Percentiles rank a stretch among this genome's conserved stretches.
Evolutionary conservation across 2,329 filamentous ascomycete genomes (phyloP).

Genomic region (Colletotrichum tropicale): DNA sequence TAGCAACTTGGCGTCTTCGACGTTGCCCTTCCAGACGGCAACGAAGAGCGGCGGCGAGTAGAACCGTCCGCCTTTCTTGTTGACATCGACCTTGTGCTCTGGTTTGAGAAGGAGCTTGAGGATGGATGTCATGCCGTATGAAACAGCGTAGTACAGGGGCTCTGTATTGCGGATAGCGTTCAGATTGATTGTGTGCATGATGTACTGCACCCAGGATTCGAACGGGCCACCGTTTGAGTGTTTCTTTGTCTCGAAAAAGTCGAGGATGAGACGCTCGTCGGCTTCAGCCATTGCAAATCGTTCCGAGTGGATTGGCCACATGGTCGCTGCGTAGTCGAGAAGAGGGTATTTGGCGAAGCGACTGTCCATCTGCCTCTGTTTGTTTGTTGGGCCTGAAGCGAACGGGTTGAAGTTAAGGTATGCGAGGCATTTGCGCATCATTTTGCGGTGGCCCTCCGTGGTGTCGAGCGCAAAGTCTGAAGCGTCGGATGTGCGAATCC

Average conservation of each 20-base stretch:
- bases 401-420: conserved; percentile 24
- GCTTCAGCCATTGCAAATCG: neutral
- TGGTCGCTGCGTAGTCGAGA: conserved; percentile 17
- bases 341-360: conserved; percentile 19
- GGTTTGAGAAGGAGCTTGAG: conserved; percentile 23
- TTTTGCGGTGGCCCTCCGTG: conserved; percentile 13
- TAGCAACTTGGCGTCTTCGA: conserved; percentile 25
- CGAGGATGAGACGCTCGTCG: conserved; percentile 23
- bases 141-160: conserved; percentile 28
- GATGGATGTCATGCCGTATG: conserved; percentile 27
- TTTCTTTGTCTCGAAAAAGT: conserved; percentile 25
- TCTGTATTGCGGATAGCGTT: conserved; percentile 19
- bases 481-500: conserved; percentile 22
- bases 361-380: neutral
- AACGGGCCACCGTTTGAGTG: conserved; percentile 21
- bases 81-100: conserved; percentile 20
- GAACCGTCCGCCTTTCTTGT: conserved; percentile 24
- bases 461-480: conserved; percentile 24
- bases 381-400: conserved; percentile 14
- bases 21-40: conserved; percentile 22
- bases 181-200: conserved; percentile 11
- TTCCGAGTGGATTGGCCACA: conserved; percentile 28
- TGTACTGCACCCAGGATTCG: conserved; percentile 27
- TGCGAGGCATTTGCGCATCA: conserved; percentile 27
- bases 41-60: conserved; percentile 25